Evolutionary conservation across 805 yeast species (phyloP).

Genomic region (Priceomyces melissophilus): DNA sequence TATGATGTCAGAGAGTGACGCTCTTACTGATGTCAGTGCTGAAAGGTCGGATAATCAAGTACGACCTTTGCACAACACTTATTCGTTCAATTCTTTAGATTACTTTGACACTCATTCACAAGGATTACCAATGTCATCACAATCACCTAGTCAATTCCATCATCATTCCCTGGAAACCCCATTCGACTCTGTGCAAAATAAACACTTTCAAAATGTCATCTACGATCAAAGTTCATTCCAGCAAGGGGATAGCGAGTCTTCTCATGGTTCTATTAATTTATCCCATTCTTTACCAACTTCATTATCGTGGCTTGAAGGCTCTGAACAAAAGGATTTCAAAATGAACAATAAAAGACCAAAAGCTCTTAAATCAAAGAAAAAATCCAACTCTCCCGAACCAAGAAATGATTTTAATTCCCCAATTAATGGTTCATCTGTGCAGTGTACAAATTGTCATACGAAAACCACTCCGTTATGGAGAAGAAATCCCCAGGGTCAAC

Average conservation of each 20-base stretch:
- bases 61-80: not conserved
- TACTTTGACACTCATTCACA: constrained; percentile 6
- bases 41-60: no score
- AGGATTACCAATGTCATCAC: not conserved
- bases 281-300: constrained; percentile 8
- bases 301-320: not conserved
- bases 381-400: constrained; percentile 5
- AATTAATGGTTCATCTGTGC: constrained; percentile 12
- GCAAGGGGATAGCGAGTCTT: no score
- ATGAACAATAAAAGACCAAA: constrained; percentile 5
- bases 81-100: constrained; percentile 4
- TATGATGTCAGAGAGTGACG: no score
- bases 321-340: constrained; percentile 3
- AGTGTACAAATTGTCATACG: constrained; percentile 88
- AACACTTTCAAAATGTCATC: constrained; percentile 2
- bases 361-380: constrained; percentile 6
- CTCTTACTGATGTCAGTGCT: no score
- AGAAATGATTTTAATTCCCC: constrained; percentile 5
- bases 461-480: constrained; percentile 95
- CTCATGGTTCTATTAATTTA: not conserved
- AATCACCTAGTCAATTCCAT: constrained; percentile 2
- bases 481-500: constrained; percentile 86
- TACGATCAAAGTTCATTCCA: not conserved
- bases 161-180: no score
- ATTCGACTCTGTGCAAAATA: not conserved